These are phyloP conservation scores for Pisolithus microcarpus DNA, from an alignment of 768 basidiomycete species.

Conservation along the genomic window DNA sequence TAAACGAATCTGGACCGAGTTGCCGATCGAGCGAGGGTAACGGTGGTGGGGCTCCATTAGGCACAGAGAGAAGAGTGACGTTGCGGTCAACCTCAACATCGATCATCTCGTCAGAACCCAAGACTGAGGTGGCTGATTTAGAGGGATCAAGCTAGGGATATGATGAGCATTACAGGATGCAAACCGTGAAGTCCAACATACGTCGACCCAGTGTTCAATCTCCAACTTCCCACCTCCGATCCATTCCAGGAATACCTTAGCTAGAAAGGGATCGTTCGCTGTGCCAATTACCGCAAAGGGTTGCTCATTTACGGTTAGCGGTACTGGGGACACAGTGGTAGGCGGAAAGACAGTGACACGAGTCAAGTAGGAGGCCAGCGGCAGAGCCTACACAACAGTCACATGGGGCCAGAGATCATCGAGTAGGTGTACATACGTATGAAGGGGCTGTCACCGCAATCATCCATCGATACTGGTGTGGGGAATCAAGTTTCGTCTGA, in stretches of 20 bases:
- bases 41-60: constrained; percentile 13
- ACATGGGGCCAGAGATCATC: not conserved
- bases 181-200: constrained; percentile 15
- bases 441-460: constrained; percentile 38
- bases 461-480: constrained; percentile 43
- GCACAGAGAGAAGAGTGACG: constrained; percentile 31
- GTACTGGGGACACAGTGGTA: constrained; percentile 21
- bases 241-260: constrained; percentile 35
- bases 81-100: constrained; percentile 43
- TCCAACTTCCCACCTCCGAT: constrained; percentile 36
- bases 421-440: constrained; percentile 31
- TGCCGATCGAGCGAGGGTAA: constrained; percentile 25
- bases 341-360: constrained; percentile 35
- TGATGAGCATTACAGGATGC: not conserved
- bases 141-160: constrained; percentile 36
- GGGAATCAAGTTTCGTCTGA: constrained; percentile 16
- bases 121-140: constrained; percentile 27
- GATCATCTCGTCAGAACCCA: constrained; percentile 45
- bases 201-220: constrained; percentile 50
- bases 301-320: constrained; percentile 27
- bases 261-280: constrained; percentile 40
- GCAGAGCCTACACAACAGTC: constrained; percentile 17
- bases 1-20: constrained; percentile 2
- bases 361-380: constrained; percentile 27
- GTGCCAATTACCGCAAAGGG: constrained; percentile 37